A percentile compares a stretch with the other conserved stretches of the same genome.
phyloP scores from a whole-genome alignment of 1,284 basidiomycete species.

The Sporisorium exsertum region DNA sequence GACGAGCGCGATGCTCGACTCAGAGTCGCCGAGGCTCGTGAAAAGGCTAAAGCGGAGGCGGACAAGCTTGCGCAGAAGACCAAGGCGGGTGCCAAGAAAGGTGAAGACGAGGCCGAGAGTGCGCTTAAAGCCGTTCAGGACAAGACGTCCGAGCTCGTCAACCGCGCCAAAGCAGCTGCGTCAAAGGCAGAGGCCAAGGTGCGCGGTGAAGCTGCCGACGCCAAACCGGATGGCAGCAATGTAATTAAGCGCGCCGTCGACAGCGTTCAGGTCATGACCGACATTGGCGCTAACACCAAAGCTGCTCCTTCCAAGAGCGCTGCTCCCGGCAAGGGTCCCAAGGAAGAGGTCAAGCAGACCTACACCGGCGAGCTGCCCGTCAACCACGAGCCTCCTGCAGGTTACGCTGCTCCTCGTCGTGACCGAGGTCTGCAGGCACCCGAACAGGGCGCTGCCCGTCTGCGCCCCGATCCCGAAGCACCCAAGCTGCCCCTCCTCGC shows the following conservation, averaged over 20 bases:
- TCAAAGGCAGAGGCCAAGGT: constrained; percentile 70
- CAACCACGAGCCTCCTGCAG: constrained; percentile 58
- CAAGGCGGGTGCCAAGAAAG: constrained; percentile 65
- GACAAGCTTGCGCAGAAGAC: constrained; percentile 48
- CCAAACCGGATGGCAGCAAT: constrained; percentile 57
- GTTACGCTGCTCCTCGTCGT: constrained; percentile 45
- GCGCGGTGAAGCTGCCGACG: constrained; percentile 42
- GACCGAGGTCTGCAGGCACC: constrained; percentile 64
- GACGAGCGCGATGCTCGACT: constrained; percentile 51
- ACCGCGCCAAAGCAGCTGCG: constrained; percentile 71
- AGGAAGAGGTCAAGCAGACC: constrained; percentile 48
- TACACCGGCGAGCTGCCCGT: constrained; percentile 55
- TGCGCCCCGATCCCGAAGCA: constrained; percentile 60
- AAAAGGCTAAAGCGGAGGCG: constrained; percentile 46
- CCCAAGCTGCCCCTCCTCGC: constrained; percentile 78
- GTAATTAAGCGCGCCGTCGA: constrained; percentile 57
- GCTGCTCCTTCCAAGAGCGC: constrained; percentile 67
- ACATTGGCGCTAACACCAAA: constrained; percentile 52
- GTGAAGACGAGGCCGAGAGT: constrained; percentile 66
- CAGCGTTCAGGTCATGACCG: constrained; percentile 56
- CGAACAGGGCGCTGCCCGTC: constrained; percentile 43
- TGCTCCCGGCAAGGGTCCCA: constrained; percentile 67
- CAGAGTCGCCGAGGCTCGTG: constrained; percentile 46
- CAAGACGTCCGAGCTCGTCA: constrained; percentile 49
- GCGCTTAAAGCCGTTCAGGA: constrained; percentile 50